Percentiles rank a stretch among this genome's conserved stretches.
These are phyloP conservation scores for Rhododendron ferrugineum DNA, from an alignment of 148 eudicot genomes.

Conservation along the genomic window DNA sequence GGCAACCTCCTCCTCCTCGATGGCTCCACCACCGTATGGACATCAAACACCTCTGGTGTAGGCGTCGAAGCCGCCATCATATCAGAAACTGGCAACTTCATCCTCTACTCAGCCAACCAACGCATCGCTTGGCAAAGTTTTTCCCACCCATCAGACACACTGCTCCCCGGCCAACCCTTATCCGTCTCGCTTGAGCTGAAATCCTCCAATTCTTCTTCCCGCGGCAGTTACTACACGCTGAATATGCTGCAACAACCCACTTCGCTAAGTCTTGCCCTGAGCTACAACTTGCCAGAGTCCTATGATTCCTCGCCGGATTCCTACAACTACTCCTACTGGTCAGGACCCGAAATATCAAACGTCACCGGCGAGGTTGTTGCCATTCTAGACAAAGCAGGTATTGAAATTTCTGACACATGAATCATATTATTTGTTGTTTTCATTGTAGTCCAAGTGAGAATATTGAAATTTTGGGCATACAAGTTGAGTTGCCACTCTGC, in stretches of 20 bases:
- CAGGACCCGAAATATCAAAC: constrained; percentile 77
- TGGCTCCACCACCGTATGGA: constrained; percentile 47
- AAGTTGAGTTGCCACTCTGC: not conserved
- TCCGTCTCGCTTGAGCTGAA: constrained; percentile 45
- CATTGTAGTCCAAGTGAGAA: not conserved
- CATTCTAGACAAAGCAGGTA: constrained; percentile 46
- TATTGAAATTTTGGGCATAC: not conserved
- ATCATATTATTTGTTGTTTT: not conserved
- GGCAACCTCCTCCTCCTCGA: constrained; percentile 64
- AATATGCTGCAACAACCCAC: constrained; percentile 82
- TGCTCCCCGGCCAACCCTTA: constrained; percentile 77
- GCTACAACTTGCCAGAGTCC: constrained; percentile 56
- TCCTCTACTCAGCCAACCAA: constrained; percentile 34
- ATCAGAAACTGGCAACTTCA: constrained; percentile 71
- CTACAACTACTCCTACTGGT: constrained; percentile 68
- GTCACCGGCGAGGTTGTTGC: constrained; percentile 80
- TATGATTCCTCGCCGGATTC: constrained; percentile 25
- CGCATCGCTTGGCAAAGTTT: constrained; percentile 60
- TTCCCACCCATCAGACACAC: constrained; percentile 78
- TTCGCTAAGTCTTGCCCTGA: constrained; percentile 66
- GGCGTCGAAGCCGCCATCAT: constrained; percentile 39
- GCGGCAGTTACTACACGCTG: constrained; percentile 62
- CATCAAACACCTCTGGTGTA: constrained; percentile 56
- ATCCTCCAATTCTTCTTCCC: constrained; percentile 32
- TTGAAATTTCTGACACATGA: not conserved